Evolutionary conservation across 2,329 filamentous ascomycete genomes (phyloP).

Genomic region (Cucurbitaria berberidis): DNA sequence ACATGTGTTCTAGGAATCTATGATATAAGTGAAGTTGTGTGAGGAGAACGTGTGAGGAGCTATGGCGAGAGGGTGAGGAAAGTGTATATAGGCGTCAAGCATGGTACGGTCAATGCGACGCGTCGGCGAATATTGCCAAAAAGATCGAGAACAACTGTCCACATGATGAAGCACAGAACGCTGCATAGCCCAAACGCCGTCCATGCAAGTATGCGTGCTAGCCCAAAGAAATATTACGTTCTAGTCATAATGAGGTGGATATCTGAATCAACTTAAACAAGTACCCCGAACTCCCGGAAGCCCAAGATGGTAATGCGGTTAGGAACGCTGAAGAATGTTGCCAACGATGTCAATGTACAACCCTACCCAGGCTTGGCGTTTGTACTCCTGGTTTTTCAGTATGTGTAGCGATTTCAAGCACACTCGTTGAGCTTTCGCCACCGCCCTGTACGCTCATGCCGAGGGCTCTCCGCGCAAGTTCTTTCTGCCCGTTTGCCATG

Average conservation of each 20-base stretch:
- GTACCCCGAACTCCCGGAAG: neutral
- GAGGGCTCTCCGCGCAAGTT: conserved; percentile 46
- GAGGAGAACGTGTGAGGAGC: too few relatives aligned
- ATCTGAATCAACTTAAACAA: neutral
- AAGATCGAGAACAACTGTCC: neutral
- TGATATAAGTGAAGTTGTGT: neutral
- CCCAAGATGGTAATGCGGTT: conserved; percentile 1
- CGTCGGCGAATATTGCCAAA: neutral
- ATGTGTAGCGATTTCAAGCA: conserved; percentile 49
- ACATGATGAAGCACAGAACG: conserved; percentile 2
- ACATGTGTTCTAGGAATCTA: neutral
- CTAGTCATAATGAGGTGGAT: neutral
- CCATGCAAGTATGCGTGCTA: conserved; percentile 13
- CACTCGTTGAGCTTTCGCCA: conserved; percentile 47
- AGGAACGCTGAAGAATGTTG: neutral
- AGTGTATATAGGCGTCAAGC: too few relatives aligned
- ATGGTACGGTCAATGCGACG: neutral
- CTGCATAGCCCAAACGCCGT: conserved; percentile 13
- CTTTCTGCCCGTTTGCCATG: conserved; percentile 41
- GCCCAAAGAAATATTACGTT: conserved; percentile 3
- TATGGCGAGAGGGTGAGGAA: too few relatives aligned
- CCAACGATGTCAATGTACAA: conserved; percentile 7
- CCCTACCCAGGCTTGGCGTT: conserved; percentile 45
- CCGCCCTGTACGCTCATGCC: conserved; percentile 48
- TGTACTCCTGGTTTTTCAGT: conserved; percentile 51